Base-by-base conservation (phyloP, 2,329 filamentous ascomycete genomes). In the Tolypocladium ophioglossoides region DNA sequence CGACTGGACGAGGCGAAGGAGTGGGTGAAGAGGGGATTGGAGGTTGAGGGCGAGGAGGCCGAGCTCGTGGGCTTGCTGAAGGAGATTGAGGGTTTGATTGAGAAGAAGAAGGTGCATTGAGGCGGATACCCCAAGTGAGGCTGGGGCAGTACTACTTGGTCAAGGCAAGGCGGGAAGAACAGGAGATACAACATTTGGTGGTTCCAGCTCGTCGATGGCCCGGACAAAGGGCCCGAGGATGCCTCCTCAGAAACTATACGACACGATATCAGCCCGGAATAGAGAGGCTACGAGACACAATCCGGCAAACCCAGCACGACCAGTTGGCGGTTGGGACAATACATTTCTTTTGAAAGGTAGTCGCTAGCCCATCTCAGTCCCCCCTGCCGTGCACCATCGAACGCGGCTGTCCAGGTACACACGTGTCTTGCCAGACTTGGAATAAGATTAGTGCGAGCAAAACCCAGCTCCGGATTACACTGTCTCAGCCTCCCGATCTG, bases 1-100 rank as follows among this genome's bases (percentile, higher is more conserved):
- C 72, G 92, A 57, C 73, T 89, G 64, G 84, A 88, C 54, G 92
- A 97, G 80, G 91, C 91, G 1, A 77, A 77, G 63, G 83, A 85
- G 58, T 95, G 91, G 83, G 79, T 96, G 41, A 79, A 78, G 60
- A 79, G 82, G 66, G 91, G 83, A 0, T 70, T 96, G 55, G 92
- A 96, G 75, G 84, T 91, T 68, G 91, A 95, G 74, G 87, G 86
- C 14, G 83, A 80, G 70, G 80, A 85, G 71, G 72, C 73, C 59
- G 81, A 87, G 67, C 66, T 91, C 64, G 76, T 78, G 51, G 78
- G 79, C 52, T 70, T 89, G 66, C 68, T 85, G 60, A 83, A 76
- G 69, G 85, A 87, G 54, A 75, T 88, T 56, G 76, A 84, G 61
- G 70, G 66, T 37, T 69, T 67, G 62, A 59, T 79, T 41, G 68